Evolutionary conservation across 2,329 filamentous ascomycete genomes (phyloP), one percentile per base, ranked within the genome.

Genomic region (Cordyceps farinosa): DNA sequence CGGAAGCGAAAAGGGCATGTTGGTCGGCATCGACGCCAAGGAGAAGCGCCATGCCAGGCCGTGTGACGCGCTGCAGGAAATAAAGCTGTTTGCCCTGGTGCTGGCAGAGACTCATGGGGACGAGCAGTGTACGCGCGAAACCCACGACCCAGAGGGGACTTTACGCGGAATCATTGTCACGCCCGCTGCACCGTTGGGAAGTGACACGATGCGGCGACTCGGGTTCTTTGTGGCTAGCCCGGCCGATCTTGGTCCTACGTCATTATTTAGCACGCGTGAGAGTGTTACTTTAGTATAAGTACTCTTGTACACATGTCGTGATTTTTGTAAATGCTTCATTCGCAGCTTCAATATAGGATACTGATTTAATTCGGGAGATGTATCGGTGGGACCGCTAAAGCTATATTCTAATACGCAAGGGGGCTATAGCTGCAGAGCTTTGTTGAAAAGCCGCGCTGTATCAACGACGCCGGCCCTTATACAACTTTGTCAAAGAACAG

Each of bases 1-100:
- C 8, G 38, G 47, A 36, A n/a, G n/a, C 51, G 29, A 53, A 47
- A 48, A 48, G 9, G 47, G 38, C 47, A 22, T 55, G 3, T 30
- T 53, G 22, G 54, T 34, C 3, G 48, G 47, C 30, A 17, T 64
- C n/a, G 55, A 59, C n/a, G 55, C 55, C 15, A 60, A 53, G 17
- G 55, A 64, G 8, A 64, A 34, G 48, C 48, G 47, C 36, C 54
- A 34, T 30, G 7, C 27, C 6, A n/a, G 30, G 13, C 45, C 62
- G 3, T 48, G 32, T 5, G 55, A 60, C 10, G 29, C 6, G 17
- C 32, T 64, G 38, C 47, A 30, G 29, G 34, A 52, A 5, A 45
- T 11, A 22, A 7, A 47, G 29, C 55, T 55, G 5, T 53, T 60
- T 54, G 62, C 62, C 30, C 55, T 60, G 48, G 45, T 64, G 27